Evolutionary conservation across 1,284 basidiomycete genomes (phyloP), one percentile per base, ranked within the genome.

Genomic region (Marasmius tenuissimus): DNA sequence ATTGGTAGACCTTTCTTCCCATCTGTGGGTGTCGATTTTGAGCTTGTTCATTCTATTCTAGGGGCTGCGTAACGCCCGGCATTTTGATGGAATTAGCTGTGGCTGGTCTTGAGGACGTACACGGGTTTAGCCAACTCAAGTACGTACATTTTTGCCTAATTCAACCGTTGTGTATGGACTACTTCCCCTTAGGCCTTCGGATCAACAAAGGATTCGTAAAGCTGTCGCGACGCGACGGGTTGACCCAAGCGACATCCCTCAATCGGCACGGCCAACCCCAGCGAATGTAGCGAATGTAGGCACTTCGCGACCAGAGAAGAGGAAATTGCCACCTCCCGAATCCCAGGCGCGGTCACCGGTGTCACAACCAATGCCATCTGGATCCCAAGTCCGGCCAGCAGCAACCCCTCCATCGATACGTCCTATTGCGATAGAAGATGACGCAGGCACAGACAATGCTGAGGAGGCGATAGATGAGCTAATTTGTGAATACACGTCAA

Each of bases 61-160:
- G 89, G 90, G 88, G 86, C 65, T 92, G 90, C 63, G 85, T 91
- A 11, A 88, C 87, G 7, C 78, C 83, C 4, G 73, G 76, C 48
- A 85, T 87, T 51, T 73, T 92, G 39, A 72, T 69, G 27, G 70
- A 77, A 51, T 75, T 92, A 50, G 81, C 84, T 40, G 59, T 72
- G 12, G 69, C 76, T 48, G 72, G 76, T 54, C 65, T 86, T 40
- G 76, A 81, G 16, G 71, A 67, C 34, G 72, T 88, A 8, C 63
- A 73, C 1, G 87, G 87, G 0, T 87, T 89, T 65, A 69, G 65
- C 22, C 70, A 69, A 39, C 75, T 92, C n/a, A 80, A 68, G 86
- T 88, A 55, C 34, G 76, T 68, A 20, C 45, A 51, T 60, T 45
- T 57, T 18, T 49, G 14, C 51, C 56, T 40, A 63, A 57, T n/a